Evolutionary conservation across 352 stramenopile genomes (phyloP).

Genomic region (Phytophthora sp.): DNA sequence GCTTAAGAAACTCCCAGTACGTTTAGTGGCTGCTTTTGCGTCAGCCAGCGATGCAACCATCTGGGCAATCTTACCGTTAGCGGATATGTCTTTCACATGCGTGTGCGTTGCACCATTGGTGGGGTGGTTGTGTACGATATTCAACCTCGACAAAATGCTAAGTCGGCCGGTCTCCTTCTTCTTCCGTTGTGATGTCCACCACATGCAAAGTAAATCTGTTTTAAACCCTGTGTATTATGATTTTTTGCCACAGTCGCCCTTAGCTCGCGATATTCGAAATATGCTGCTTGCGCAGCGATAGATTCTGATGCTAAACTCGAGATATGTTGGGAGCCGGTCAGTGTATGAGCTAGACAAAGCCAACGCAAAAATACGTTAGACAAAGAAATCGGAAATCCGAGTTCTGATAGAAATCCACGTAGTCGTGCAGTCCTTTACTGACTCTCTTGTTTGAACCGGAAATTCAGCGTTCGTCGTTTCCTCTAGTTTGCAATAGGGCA

Average conservation of each 20-base stretch:
- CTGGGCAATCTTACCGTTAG: background rate
- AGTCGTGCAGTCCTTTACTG: no score
- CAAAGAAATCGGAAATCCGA: no score
- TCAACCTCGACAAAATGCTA: background rate
- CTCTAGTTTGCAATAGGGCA: no score
- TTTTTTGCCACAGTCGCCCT: background rate
- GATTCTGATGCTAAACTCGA: background rate
- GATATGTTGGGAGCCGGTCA: background rate
- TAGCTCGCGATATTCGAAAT: background rate
- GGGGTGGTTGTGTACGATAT: background rate
- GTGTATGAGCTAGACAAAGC: background rate
- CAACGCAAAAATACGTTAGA: no score
- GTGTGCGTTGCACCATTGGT: background rate
- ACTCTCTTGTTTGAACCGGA: no score
- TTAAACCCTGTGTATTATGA: background rate
- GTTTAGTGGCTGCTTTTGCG: background rate
- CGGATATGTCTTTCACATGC: background rate
- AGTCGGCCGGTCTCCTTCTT: background rate
- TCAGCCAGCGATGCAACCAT: background rate
- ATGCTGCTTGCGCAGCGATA: background rate
- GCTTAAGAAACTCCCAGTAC: background rate
- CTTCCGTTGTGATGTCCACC: background rate
- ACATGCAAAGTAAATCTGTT: background rate
- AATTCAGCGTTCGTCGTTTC: no score
- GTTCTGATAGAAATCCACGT: no score